Conservation (phyloP, 139 green algal genomes). For the Micromonas commoda region DNA sequence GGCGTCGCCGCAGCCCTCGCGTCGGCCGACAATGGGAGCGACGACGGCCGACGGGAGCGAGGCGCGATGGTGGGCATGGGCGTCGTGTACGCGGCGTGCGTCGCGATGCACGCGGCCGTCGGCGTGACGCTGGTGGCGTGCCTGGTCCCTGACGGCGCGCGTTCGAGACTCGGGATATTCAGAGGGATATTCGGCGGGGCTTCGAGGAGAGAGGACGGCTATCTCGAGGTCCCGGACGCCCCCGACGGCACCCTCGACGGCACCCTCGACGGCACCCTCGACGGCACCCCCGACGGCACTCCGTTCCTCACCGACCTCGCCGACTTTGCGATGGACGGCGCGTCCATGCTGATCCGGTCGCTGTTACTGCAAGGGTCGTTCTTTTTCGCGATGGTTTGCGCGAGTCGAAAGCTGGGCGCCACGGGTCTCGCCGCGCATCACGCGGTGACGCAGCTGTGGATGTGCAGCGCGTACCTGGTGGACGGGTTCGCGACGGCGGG, state of each 20-base stretch:
- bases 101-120: not conserved
- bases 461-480: conserved; percentile 50
- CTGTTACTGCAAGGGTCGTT: not conserved
- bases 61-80: not conserved
- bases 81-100: not conserved
- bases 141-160: not conserved
- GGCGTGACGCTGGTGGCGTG: not conserved
- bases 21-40: not conserved
- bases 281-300: not conserved
- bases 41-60: no score
- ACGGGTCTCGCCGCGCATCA: conserved; percentile 4
- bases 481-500: conserved; percentile 63
- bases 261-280: not conserved
- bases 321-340: not conserved
- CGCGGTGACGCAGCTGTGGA: conserved; percentile 59
- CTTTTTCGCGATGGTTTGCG: not conserved
- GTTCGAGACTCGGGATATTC: not conserved
- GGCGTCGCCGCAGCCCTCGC: not conserved
- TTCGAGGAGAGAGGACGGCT: not conserved
- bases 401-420: not conserved
- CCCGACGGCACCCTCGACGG: not conserved
- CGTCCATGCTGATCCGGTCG: not conserved
- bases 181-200: not conserved
- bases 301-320: not conserved
- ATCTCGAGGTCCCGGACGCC: not conserved